A percentile compares a stretch with the other conserved stretches of the same genome.
phyloP scores from a whole-genome alignment of 192 early-diverging fungal species.

The Entophlyctis luteolus region DNA sequence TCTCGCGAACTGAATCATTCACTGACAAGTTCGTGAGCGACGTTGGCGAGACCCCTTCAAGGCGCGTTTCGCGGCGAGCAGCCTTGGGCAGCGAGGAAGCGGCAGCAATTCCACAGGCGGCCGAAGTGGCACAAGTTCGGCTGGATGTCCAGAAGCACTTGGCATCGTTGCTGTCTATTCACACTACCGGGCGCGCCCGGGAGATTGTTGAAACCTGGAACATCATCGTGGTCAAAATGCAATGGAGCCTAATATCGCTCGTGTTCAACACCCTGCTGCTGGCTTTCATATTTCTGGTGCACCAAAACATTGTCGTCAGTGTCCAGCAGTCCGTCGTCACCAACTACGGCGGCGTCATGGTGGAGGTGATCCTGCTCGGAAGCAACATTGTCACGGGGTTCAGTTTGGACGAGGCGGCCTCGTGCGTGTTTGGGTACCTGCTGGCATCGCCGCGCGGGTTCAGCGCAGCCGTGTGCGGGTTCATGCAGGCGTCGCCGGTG shows the following conservation, averaged over 20 bases:
- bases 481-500: slow-evolving; percentile 1
- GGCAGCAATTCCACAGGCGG: too few species aligned
- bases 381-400: slow-evolving; percentile 6
- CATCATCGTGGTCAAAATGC: neutral
- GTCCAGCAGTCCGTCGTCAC: neutral
- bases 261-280: slow-evolving; percentile 1
- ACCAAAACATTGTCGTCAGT: neutral
- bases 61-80: too few species aligned
- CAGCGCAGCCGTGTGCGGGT: slow-evolving; percentile 17
- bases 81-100: too few species aligned
- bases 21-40: too few species aligned
- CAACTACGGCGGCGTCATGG: slow-evolving; percentile 1
- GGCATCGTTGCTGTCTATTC: too few species aligned
- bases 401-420: neutral
- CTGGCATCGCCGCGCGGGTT: neutral
- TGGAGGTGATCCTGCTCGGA: neutral
- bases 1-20: too few species aligned
- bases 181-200: too few species aligned
- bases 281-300: neutral
- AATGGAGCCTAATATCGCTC: slow-evolving; percentile 1
- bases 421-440: neutral
- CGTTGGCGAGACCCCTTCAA: too few species aligned
- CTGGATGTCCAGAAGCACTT: too few species aligned
- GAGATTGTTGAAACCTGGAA: slow-evolving; percentile 8
- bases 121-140: too few species aligned